Percentiles rank a stretch among this genome's conserved stretches.
Evolutionary conservation across 2,329 filamentous ascomycete genomes (phyloP).

Genomic region (Elsinoe fawcettii): DNA sequence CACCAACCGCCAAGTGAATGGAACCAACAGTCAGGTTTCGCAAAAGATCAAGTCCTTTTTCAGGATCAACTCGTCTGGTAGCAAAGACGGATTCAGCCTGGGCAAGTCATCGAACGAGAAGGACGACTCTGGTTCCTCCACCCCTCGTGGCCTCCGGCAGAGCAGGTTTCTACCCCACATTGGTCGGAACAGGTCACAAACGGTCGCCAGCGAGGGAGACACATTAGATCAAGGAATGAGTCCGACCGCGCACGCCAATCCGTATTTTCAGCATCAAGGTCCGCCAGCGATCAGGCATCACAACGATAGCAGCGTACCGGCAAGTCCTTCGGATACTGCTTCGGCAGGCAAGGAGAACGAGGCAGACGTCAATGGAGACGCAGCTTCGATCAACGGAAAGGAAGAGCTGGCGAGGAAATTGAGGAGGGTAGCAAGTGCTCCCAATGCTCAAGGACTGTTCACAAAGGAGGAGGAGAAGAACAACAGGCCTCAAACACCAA

Average conservation of each 20-base stretch:
- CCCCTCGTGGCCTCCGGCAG: conserved; percentile 60
- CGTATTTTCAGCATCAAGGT: conserved; percentile 95
- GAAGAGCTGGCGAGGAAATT: conserved; percentile 91
- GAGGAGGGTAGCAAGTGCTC: conserved; percentile 87
- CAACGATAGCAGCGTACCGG: conserved; percentile 86
- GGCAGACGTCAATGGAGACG: conserved; percentile 51
- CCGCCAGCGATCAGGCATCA: conserved; percentile 88
- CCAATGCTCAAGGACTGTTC: conserved; percentile 93
- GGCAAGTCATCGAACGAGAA: conserved; percentile 26
- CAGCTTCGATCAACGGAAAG: conserved; percentile 71
- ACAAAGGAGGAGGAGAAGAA: conserved; percentile 58
- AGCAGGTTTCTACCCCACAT: conserved; percentile 84
- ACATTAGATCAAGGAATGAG: conserved; percentile 80
- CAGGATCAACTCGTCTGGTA: conserved; percentile 51
- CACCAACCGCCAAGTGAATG: conserved; percentile 41
- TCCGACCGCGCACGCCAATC: conserved; percentile 89
- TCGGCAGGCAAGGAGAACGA: conserved; percentile 60
- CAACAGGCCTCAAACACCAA: conserved; percentile 55
- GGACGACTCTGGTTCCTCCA: conserved; percentile 32
- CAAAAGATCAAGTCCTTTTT: conserved; percentile 64
- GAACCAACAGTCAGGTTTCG: conserved; percentile 48
- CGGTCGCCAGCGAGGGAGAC: conserved; percentile 87
- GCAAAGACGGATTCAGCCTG: conserved; percentile 32
- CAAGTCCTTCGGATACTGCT: conserved; percentile 86
- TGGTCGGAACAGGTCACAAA: conserved; percentile 79